phyloP scores from a whole-genome alignment of 768 basidiomycete genomes.

The Phanerochaete carnosa region DNA sequence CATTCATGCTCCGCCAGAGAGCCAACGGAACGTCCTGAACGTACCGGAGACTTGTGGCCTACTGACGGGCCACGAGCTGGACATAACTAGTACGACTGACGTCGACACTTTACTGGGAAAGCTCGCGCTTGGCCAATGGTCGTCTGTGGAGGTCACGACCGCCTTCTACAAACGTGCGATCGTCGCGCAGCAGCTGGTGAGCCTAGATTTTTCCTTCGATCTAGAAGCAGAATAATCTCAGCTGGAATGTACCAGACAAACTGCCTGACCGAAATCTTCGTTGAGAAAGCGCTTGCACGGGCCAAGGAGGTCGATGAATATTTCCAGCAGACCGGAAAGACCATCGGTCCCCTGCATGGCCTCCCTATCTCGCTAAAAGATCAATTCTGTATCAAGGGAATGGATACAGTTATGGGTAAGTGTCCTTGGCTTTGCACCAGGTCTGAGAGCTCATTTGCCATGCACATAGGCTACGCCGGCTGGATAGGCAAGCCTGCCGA shows the following conservation, averaged over 20 bases:
- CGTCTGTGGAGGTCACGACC: conserved; percentile 47
- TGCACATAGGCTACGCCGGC: conserved; percentile 45
- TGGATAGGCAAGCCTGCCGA: conserved; percentile 49
- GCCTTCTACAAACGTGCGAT: conserved; percentile 48
- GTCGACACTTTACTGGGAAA: conserved; percentile 43
- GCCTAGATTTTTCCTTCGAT: conserved; percentile 10
- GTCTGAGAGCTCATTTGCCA: not conserved
- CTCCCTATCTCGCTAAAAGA: conserved; percentile 48
- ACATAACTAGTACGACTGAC: conserved; percentile 58
- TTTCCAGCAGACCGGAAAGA: conserved; percentile 34
- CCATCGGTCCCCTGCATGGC: conserved; percentile 44
- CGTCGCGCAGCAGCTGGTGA: conserved; percentile 46
- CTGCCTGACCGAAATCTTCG: conserved; percentile 48
- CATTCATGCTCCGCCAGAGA: conserved; percentile 42
- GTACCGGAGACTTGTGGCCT: conserved; percentile 57
- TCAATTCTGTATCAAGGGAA: conserved; percentile 53
- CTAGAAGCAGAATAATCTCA: not conserved
- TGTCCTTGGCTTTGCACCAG: not conserved
- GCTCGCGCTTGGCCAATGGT: conserved; percentile 52
- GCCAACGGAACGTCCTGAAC: conserved; percentile 47
- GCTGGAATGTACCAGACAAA: conserved; percentile 32
- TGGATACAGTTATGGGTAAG: conserved; percentile 57
- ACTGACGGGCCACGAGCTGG: conserved; percentile 51
- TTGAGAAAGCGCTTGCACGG: conserved; percentile 39
- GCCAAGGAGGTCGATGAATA: conserved; percentile 42